Evolutionary conservation across 345 rosid species (phyloP).

Genomic region (Aegle marmelos): DNA sequence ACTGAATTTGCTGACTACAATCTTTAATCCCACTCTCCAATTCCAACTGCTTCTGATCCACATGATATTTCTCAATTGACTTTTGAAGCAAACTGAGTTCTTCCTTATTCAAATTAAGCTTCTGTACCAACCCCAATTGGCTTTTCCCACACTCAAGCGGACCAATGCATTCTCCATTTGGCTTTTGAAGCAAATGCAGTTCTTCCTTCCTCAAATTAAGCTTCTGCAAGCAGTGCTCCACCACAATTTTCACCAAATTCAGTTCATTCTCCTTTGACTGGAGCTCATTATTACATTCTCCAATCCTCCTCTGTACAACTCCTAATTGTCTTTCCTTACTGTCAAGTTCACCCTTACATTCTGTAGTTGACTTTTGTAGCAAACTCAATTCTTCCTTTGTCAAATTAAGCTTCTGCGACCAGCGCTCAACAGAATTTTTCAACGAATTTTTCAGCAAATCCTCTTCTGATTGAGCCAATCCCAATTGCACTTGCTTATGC

Average conservation of each 20-base stretch:
- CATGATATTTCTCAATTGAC: not conserved
- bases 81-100: slow-evolving; percentile 7
- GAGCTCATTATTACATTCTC: not conserved
- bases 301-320: not conserved
- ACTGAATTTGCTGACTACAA: slow-evolving; percentile 8
- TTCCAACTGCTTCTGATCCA: not conserved
- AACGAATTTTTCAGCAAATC: not conserved
- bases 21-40: slow-evolving; percentile 2
- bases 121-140: not conserved
- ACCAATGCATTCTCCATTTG: not conserved
- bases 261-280: not conserved
- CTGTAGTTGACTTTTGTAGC: not conserved
- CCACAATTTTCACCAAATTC: not conserved
- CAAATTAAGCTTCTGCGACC: slow-evolving; percentile 3
- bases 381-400: slow-evolving; percentile 7
- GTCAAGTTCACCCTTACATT: not conserved
- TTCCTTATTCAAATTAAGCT: not conserved
- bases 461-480: not conserved
- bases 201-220: slow-evolving; percentile 4
- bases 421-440: not conserved
- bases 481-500: no score
- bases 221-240: not conserved
- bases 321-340: not conserved
- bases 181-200: not conserved
- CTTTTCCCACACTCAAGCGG: not conserved